Evolutionary conservation across 306 rosid genomes (phyloP).

Genomic region (Oxytropis ochrocephala): DNA sequence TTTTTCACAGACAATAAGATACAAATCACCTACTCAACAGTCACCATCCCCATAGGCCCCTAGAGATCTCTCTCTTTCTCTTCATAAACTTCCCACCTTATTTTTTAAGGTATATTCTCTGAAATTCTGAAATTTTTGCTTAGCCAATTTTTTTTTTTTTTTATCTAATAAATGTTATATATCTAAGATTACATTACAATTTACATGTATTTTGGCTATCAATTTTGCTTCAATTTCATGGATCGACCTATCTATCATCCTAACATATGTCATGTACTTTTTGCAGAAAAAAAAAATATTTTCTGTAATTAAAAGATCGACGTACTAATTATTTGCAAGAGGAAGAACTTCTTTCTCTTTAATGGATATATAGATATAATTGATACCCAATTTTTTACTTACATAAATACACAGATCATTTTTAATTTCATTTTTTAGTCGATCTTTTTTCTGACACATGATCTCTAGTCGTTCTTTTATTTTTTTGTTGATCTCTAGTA

Average conservation of each 20-base stretch:
- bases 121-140: too few species aligned
- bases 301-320: neutral
- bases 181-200: constrained; percentile 35
- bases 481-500: too few species aligned
- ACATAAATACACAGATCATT: constrained; percentile 62
- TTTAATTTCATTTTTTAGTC: too few species aligned
- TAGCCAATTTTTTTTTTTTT: too few species aligned
- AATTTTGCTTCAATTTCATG: constrained; percentile 10
- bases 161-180: too few species aligned
- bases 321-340: constrained; percentile 13
- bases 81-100: constrained; percentile 7
- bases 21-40: too few species aligned
- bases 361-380: neutral
- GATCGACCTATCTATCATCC: constrained; percentile 6
- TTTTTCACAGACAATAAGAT: constrained; percentile 2
- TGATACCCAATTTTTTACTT: too few species aligned
- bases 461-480: too few species aligned
- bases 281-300: neutral
- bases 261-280: constrained; percentile 9
- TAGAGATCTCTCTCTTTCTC: constrained; percentile 8
- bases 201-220: constrained; percentile 23
- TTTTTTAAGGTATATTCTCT: constrained; percentile 36
- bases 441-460: neutral
- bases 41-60: neutral
- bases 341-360: constrained; percentile 12